A percentile compares a stretch with the other conserved stretches of the same genome.
Evolutionary conservation across 257 asterid species (phyloP).

Genomic region (Scutellaria baicalensis): DNA sequence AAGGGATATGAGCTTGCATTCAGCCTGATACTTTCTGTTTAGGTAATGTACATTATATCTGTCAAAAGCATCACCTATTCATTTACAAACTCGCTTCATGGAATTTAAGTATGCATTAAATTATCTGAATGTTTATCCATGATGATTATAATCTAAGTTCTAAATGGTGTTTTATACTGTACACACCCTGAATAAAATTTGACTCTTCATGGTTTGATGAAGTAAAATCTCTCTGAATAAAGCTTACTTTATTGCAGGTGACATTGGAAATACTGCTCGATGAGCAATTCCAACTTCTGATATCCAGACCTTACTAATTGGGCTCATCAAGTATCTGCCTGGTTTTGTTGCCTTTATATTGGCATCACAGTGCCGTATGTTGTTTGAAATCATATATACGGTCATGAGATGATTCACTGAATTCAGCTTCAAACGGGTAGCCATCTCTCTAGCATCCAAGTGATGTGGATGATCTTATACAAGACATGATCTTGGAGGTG

Average conservation of each 20-base stretch:
- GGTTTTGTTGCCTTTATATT: not conserved
- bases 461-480: not conserved
- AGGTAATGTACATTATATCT: slow-evolving; percentile 10
- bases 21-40: slow-evolving; percentile 8
- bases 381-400: not conserved
- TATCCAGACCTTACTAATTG: not conserved
- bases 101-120: not conserved
- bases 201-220: not conserved
- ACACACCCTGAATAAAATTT: not conserved
- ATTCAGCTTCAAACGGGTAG: slow-evolving; percentile 2
- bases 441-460: not conserved
- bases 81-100: not conserved
- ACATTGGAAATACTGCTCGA: not conserved
- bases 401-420: not conserved
- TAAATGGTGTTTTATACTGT: not conserved
- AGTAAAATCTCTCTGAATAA: not conserved
- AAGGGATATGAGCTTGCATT: slow-evolving; percentile 25
- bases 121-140: not conserved
- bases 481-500: not conserved
- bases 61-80: not conserved
- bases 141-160: not conserved
- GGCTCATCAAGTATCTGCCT: not conserved
- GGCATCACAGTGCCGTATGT: not conserved
- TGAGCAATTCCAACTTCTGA: not conserved
- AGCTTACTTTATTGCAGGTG: slow-evolving; percentile 12